A percentile compares a stretch with the other conserved stretches of the same genome.
Conservation (phyloP, 1,284 basidiomycete species). For the Trichosporon asahii region DNA sequence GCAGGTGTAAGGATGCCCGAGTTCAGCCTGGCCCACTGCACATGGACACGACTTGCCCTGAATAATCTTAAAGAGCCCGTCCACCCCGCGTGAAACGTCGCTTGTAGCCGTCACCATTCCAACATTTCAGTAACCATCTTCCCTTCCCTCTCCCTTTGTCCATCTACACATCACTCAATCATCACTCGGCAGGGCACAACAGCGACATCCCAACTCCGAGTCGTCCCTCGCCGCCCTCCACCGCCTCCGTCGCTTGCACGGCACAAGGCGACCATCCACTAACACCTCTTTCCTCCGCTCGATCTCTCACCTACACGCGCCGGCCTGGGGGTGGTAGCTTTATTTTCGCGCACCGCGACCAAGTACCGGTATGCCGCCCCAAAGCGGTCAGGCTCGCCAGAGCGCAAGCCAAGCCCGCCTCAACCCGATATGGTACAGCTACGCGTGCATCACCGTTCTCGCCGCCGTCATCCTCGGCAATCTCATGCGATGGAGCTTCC, state of each 20-base stretch:
- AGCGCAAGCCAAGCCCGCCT: conserved; percentile 27
- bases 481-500: conserved; percentile 48
- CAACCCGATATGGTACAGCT: conserved; percentile 52
- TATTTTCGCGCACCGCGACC: not conserved
- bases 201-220: not conserved
- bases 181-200: not conserved
- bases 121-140: not conserved
- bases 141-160: not conserved
- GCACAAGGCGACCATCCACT: not conserved
- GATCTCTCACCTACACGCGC: not conserved
- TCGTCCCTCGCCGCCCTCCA: not conserved
- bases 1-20: not conserved
- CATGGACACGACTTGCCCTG: conserved; percentile 5
- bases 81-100: not conserved
- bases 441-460: conserved; percentile 48
- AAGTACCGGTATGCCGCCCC: not conserved
- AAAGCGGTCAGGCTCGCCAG: conserved; percentile 10
- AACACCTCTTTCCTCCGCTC: not conserved
- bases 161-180: not conserved
- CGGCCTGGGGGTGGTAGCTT: not conserved
- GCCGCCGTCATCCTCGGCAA: conserved; percentile 49
- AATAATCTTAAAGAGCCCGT: not conserved
- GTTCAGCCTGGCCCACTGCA: too few species aligned
- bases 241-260: not conserved
- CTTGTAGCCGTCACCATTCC: not conserved